phyloP scores from a whole-genome alignment of 331 rosid genomes.

The Quercus tomentella region DNA sequence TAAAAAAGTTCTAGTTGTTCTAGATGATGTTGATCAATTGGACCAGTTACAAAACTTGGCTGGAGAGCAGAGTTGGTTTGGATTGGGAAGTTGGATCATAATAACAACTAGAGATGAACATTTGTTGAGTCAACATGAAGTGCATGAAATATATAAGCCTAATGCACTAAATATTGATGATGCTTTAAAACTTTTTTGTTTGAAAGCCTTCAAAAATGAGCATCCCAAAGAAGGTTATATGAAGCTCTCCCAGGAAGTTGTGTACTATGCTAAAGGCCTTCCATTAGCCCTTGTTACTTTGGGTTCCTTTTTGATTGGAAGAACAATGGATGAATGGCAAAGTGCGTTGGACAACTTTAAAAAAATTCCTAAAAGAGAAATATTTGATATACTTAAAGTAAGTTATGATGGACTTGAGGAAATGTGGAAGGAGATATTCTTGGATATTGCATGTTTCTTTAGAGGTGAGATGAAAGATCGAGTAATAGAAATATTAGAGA shows the following conservation, averaged over 20 bases:
- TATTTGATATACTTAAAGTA: slow-evolving; percentile 17
- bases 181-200: slow-evolving; percentile 18
- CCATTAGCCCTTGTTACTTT: slow-evolving; percentile 38
- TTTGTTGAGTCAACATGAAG: not conserved
- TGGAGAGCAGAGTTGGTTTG: not conserved
- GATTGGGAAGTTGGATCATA: not conserved
- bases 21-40: not conserved
- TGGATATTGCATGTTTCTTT: slow-evolving; percentile 34
- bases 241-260: not conserved
- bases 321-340: slow-evolving; percentile 27
- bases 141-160: not conserved
- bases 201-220: slow-evolving; percentile 10
- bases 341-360: slow-evolving; percentile 25
- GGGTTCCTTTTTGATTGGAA: slow-evolving; percentile 38
- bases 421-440: slow-evolving; percentile 23
- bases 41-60: not conserved
- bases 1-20: not conserved
- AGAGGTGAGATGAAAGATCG: slow-evolving; percentile 21
- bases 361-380: slow-evolving; percentile 13
- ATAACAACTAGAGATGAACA: not conserved
- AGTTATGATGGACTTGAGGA: slow-evolving; percentile 25
- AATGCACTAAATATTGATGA: not conserved
- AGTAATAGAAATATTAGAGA: slow-evolving; percentile 14
- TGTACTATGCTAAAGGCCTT: slow-evolving; percentile 20
- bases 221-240: not conserved